phyloP scores from a whole-genome alignment of 1,284 basidiomycete genomes.

The Microstroma glucosiphilum region DNA sequence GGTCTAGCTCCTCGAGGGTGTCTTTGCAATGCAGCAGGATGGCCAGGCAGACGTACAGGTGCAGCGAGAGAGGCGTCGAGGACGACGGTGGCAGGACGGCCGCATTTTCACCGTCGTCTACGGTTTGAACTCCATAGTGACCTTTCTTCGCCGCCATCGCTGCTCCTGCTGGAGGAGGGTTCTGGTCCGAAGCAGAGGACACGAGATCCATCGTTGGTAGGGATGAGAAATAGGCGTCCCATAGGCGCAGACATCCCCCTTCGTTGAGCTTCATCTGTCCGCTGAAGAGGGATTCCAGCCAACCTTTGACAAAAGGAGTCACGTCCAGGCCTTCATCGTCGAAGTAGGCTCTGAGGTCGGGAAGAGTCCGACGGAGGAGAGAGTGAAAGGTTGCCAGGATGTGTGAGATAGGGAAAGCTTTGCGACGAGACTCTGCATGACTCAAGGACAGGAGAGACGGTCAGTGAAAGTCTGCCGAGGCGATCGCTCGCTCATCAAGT shows the following conservation, averaged over 20 bases:
- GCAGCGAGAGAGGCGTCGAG: slow-evolving; percentile 21
- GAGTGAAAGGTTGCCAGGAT: slow-evolving; percentile 48
- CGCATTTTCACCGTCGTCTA: not conserved
- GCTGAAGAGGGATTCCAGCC: slow-evolving; percentile 47
- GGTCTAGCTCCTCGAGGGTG: slow-evolving; percentile 49
- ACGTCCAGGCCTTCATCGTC: slow-evolving; percentile 51
- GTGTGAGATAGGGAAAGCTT: slow-evolving; percentile 29
- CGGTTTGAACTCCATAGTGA: not conserved
- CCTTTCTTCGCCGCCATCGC: not conserved
- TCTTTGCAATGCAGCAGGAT: slow-evolving; percentile 51
- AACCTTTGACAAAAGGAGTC: slow-evolving; percentile 42
- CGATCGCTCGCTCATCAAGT: not conserved
- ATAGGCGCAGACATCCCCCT: slow-evolving; percentile 34
- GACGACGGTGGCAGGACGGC: not conserved
- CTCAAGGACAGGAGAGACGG: not conserved
- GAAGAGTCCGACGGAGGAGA: slow-evolving; percentile 46
- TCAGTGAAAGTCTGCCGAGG: too few species aligned
- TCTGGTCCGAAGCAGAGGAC: not conserved
- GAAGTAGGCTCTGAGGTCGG: slow-evolving; percentile 50
- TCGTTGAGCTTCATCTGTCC: slow-evolving; percentile 32
- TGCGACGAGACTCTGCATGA: slow-evolving; percentile 25
- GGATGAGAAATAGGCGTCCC: slow-evolving; percentile 24
- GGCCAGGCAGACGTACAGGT: slow-evolving; percentile 50
- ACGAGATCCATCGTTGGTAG: too few species aligned
- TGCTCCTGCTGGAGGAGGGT: too few species aligned